Evolutionary conservation across 768 basidiomycete species (phyloP).

Genomic region (Suillus fuscotomentosus): DNA sequence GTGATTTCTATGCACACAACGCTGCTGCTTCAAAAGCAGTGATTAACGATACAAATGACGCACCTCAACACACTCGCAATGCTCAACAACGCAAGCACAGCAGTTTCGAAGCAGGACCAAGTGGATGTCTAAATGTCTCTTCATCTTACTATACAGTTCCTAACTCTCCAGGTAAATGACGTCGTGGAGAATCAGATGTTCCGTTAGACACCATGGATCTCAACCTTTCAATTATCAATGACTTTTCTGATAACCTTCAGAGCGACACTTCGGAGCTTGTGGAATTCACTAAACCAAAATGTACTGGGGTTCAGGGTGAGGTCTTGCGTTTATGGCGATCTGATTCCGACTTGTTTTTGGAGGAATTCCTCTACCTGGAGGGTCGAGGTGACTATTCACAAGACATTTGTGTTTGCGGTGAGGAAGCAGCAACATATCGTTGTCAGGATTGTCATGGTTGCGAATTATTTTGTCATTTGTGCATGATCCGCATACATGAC

Average conservation of each 20-base stretch:
- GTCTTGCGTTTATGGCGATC: background rate
- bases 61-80: background rate
- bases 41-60: background rate
- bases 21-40: background rate
- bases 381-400: background rate
- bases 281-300: too few species aligned
- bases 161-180: too few species aligned
- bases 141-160: too few species aligned
- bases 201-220: background rate
- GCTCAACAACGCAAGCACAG: too few species aligned
- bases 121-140: too few species aligned
- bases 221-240: background rate
- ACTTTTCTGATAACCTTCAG: background rate
- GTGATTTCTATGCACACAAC: background rate
- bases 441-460: background rate
- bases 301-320: background rate
- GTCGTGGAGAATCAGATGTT: background rate
- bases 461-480: background rate
- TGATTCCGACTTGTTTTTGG: background rate
- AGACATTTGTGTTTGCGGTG: background rate
- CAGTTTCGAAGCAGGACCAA: too few species aligned
- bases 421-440: too few species aligned
- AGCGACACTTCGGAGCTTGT: background rate
- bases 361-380: conserved; percentile 3
- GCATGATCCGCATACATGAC: background rate